These are phyloP conservation scores for Triticum urartu DNA, from an alignment of 176 grass and related monocot species.

Conservation along the genomic window DNA sequence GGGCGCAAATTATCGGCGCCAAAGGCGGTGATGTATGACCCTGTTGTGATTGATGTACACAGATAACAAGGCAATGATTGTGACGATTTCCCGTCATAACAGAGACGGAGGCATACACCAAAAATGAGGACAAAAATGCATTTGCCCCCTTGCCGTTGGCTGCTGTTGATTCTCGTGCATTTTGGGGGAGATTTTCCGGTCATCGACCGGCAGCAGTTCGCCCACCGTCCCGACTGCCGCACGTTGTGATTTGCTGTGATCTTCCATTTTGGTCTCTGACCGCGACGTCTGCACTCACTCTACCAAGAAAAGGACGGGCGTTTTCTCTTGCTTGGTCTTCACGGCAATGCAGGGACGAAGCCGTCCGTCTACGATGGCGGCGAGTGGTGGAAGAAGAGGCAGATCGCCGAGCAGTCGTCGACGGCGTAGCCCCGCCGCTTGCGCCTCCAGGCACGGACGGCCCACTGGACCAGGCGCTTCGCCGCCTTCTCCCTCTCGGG, in stretches of 20 bases:
- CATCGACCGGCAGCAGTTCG: conserved; percentile 27
- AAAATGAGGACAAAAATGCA: conserved; percentile 39
- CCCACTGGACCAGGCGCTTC: conserved; percentile 74
- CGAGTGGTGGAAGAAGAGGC: conserved; percentile 80
- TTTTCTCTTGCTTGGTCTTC: background rate
- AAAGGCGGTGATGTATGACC: background rate
- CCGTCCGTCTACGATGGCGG: background rate
- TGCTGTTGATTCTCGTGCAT: conserved; percentile 22
- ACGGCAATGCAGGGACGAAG: background rate
- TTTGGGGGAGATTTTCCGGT: conserved; percentile 15
- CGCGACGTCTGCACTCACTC: background rate
- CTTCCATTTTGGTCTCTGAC: conserved; percentile 5
- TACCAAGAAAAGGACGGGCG: background rate
- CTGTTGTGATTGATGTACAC: conserved; percentile 23
- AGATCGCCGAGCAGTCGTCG: conserved; percentile 95
- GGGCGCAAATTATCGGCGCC: background rate
- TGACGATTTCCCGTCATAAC: background rate
- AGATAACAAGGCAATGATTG: background rate
- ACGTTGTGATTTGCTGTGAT: conserved; percentile 16
- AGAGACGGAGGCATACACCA: conserved; percentile 9
- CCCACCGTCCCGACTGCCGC: conserved; percentile 10
- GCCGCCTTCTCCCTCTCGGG: conserved; percentile 60
- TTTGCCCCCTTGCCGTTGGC: background rate
- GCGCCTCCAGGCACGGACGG: conserved; percentile 57
- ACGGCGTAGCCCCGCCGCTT: conserved; percentile 68